phyloP scores from a whole-genome alignment of 176 grass and related monocot species.

The Oryza australiensis region DNA sequence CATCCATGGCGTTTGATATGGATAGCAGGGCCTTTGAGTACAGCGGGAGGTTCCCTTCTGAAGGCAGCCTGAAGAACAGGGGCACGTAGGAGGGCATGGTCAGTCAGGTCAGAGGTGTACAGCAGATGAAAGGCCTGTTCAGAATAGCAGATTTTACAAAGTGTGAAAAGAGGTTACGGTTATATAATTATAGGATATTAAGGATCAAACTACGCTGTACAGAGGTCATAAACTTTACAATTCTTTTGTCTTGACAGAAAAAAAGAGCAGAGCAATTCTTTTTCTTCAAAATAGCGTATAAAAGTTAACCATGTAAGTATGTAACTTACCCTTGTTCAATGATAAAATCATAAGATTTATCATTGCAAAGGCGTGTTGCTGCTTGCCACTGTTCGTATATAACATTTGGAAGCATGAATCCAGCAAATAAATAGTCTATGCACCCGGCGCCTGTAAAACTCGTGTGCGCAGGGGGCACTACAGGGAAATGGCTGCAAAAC shows the following conservation, averaged over 20 bases:
- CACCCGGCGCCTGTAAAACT: too few species aligned
- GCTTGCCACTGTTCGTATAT: too few species aligned
- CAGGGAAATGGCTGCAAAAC: too few species aligned
- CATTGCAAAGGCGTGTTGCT: neutral
- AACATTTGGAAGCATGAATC: too few species aligned
- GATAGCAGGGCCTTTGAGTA: conserved; percentile 68
- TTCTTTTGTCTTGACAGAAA: conserved; percentile 10
- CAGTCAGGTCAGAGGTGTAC: neutral
- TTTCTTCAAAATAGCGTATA: neutral
- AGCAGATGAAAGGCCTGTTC: neutral
- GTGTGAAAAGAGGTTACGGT: neutral
- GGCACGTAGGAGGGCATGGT: neutral
- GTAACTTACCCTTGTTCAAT: neutral
- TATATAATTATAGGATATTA: neutral
- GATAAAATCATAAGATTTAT: neutral
- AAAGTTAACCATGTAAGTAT: neutral
- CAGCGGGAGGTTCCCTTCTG: conserved; percentile 59
- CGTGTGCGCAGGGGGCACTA: too few species aligned
- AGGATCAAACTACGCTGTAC: conserved; percentile 15
- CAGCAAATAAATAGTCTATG: too few species aligned
- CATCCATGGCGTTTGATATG: conserved; percentile 36
- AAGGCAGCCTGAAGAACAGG: conserved; percentile 40
- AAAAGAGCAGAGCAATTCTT: neutral
- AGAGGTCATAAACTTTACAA: conserved; percentile 2
- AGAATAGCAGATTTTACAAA: neutral